A percentile compares a stretch with the other conserved stretches of the same genome.
Evolutionary conservation across 108 stramenopile species (phyloP).

Genomic region (Conticribra weissflogii): DNA sequence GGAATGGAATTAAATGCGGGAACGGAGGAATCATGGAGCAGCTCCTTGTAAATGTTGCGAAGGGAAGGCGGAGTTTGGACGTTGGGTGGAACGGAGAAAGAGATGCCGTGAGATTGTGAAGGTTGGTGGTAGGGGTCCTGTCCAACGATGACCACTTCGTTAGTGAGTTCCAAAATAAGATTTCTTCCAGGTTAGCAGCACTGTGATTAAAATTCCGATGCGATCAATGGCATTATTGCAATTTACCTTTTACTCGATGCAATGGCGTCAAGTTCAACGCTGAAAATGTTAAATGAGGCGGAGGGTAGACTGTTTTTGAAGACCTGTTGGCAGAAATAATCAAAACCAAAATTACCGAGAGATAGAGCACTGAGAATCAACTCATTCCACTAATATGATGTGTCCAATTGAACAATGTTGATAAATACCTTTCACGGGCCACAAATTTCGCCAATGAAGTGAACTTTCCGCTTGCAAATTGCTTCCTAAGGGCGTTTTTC

Average conservation of each 20-base stretch:
- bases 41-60: conserved; percentile 95
- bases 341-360: too few species aligned
- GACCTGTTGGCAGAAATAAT: too few species aligned
- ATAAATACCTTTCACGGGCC: conserved; percentile 48
- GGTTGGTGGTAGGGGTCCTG: conserved; percentile 91
- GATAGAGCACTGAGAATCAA: too few species aligned
- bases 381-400: too few species aligned
- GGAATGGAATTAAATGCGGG: conserved; percentile 43
- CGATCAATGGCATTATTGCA: background rate
- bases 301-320: conserved; percentile 80
- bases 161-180: background rate
- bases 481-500: conserved; percentile 40
- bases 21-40: conserved; percentile 48
- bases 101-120: conserved; percentile 77
- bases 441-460: conserved; percentile 57
- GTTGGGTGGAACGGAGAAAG: conserved; percentile 84
- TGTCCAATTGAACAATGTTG: background rate
- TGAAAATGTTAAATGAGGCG: conserved; percentile 77
- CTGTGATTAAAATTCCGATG: background rate
- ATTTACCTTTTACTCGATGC: conserved; percentile 72
- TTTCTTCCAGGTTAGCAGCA: background rate
- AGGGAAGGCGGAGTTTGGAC: conserved; percentile 89
- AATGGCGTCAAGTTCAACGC: conserved; percentile 92
- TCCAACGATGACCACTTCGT: conserved; percentile 75
- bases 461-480: conserved; percentile 47